Evolutionary conservation across 225 moss, liverwort and hornwort species (phyloP).

Genomic region (Neckera pumila): DNA sequence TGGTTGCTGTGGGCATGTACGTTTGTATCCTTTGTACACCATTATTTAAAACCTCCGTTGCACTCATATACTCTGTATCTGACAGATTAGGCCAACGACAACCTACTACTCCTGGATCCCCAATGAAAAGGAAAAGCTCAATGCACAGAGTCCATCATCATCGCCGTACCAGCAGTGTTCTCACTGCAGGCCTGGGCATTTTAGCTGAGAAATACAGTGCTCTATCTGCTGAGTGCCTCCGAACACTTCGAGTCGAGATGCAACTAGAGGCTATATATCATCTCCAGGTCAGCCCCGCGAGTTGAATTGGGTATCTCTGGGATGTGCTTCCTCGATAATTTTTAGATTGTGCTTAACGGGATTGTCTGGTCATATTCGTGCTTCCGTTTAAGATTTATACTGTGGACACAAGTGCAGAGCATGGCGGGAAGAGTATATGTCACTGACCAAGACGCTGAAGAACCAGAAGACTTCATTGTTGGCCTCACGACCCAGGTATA

Average conservation of each 20-base stretch:
- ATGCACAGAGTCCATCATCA: slow-evolving; percentile 75
- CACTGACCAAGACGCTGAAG: slow-evolving; percentile 98
- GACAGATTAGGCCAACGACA: slow-evolving; percentile 76
- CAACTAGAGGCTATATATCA: slow-evolving; percentile 87
- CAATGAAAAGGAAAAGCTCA: slow-evolving; percentile 59
- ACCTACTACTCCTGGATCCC: slow-evolving; percentile 64
- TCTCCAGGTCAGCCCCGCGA: slow-evolving; percentile 56
- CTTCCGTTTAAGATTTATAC: not conserved
- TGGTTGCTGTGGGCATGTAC: not conserved
- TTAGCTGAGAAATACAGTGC: slow-evolving; percentile 94
- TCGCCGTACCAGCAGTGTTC: slow-evolving; percentile 92
- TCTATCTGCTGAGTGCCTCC: slow-evolving; percentile 91
- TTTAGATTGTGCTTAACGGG: not conserved
- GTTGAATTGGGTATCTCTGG: not conserved
- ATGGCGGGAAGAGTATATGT: slow-evolving; percentile 78
- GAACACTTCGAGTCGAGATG: slow-evolving; percentile 94
- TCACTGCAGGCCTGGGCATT: slow-evolving; percentile 91
- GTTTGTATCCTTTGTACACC: not conserved
- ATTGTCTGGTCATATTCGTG: not conserved
- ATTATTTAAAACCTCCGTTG: not conserved
- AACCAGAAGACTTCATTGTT: slow-evolving; percentile 92
- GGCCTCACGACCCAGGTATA: slow-evolving; percentile 73
- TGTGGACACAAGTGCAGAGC: slow-evolving; percentile 35
- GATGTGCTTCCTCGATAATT: not conserved
- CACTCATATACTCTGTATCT: not conserved